Evolutionary conservation across 2,329 filamentous ascomycete species (phyloP), one percentile per base, ranked within the genome.

Genomic region (Tolypocladium guangdongense): DNA sequence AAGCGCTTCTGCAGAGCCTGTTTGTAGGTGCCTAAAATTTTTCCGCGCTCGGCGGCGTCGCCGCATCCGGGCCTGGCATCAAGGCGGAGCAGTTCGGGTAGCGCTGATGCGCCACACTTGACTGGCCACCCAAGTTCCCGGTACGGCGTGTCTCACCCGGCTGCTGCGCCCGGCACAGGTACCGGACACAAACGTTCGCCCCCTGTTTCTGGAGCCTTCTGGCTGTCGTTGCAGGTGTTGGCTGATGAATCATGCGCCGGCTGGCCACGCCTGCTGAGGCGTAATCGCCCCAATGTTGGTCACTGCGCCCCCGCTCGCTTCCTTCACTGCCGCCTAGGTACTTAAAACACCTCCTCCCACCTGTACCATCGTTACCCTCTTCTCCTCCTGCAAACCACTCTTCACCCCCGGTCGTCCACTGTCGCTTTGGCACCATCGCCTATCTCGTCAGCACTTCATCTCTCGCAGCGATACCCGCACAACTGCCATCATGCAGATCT

Each of bases 401-500:
- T 53, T 51, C 53, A 45, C 52, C 54, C 55, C 35, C 54, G 36
- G 46, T 53, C 50, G 35, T 50, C 52, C 35, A 54, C 51, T 55
- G 55, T 57, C 39, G 35, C 49, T 30, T 30, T 36, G 48, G 43
- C 46, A 50, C 35, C 41, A 49, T 54, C 50, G 53, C 48, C 54
- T 51, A 49, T 33, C 54, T 52, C 53, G 50, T 53, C 43, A 53
- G 54, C 54, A 59, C 50, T 52, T 52, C 50, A 63, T 55, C 59
- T 57, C 53, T 55, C 52, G 52, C 57, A 62, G 54, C 60, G 52
- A 60, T 58, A 63, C 55, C 38, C 60, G 54, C 37, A 57, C 55
- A 63, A 63, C 63, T 67, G 69, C 61, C 74, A 84, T 62, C 73
- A 95, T 96, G 91, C 91, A 96, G 82, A 96, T 96, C 81, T 96